Base-by-base conservation (phyloP, 2,329 filamentous ascomycete genomes). In the Pezizomycotina sp. region DNA sequence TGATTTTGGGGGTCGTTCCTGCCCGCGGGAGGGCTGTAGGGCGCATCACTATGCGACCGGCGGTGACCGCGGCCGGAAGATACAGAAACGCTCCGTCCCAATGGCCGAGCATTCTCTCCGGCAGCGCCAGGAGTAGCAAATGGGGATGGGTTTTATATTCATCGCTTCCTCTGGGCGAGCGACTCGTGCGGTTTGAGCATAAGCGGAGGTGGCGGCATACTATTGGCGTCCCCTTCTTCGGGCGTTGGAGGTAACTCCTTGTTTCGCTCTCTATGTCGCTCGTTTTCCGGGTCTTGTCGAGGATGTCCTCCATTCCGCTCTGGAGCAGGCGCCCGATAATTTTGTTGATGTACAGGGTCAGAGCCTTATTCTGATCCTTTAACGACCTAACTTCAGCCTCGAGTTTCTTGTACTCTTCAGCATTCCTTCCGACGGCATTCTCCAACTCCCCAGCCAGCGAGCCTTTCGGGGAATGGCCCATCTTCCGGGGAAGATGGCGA, bases 341-440 rank as follows among this genome's bases (percentile, higher is more conserved):
- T 62, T 89, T 92, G 69, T 95, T 92, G 64, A 98, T 93, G 62
- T 98, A 98, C 47, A 95, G 65, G 15, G 83, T 92, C 50, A 98
- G 65, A 19, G 89, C 89, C 63, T 95, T 95, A 65, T 98, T 95
- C 62, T 92, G 77, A 56, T 92, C 86, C 60, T 80, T 86, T 50
- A 81, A 63, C 6, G 70, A 66, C 58, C 78, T 82, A 48, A 89
- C 59, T 51, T 95, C 86, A 7, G 65, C 60, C 55, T 93, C 84
- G 8, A 89, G 64, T 34, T 71, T 72, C 50, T 75, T 75, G 47
- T 70, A 66, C 29, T 60, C 61, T 36, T 73, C 69, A 60, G 12
- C 32, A 30, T 44, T 78, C 73, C 27, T 67, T 68, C 44, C 73
- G 47, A 29, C 26, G 3, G 46, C 39, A 12, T 43, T 43, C 25